These are phyloP conservation scores for Ascoidea asiatica DNA, from an alignment of 805 yeast species.

Conservation along the genomic window DNA sequence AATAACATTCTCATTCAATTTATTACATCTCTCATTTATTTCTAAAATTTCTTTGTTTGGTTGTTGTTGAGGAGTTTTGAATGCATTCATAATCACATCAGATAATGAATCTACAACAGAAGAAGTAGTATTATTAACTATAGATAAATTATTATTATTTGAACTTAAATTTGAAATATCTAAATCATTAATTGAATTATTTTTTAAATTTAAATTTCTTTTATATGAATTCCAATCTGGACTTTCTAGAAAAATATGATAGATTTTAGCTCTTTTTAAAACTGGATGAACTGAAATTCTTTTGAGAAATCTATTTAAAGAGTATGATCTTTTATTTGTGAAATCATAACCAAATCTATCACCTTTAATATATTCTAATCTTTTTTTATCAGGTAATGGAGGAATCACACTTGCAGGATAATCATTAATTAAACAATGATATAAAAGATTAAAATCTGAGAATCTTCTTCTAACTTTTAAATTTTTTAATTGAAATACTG, in stretches of 20 bases:
- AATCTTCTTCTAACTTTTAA: constrained; percentile 63
- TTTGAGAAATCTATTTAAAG: constrained; percentile 62
- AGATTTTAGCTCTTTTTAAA: constrained; percentile 54
- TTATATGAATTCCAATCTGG: constrained; percentile 64
- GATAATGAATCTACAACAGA: constrained; percentile 40
- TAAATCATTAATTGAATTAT: constrained; percentile 4
- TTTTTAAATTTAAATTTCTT: constrained; percentile 31
- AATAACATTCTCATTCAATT: constrained; percentile 68
- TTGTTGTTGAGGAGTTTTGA: constrained; percentile 43
- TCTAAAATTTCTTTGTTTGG: constrained; percentile 67
- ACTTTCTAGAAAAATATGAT: constrained; percentile 59
- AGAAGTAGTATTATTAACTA: constrained; percentile 11
- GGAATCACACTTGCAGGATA: constrained; percentile 82
- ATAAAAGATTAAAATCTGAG: constrained; percentile 73
- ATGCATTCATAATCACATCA: constrained; percentile 89
- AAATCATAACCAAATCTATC: constrained; percentile 81
- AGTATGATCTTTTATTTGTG: constrained; percentile 68
- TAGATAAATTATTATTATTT: constrained; percentile 9
- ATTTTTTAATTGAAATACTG: constrained; percentile 32
- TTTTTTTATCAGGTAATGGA: constrained; percentile 86
- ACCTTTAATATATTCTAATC: constrained; percentile 86
- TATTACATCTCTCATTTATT: constrained; percentile 70
- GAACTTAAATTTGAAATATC: constrained; percentile 11
- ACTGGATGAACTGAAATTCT: constrained; percentile 66
- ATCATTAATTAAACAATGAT: constrained; percentile 61